Evolutionary conservation across 148 eudicot species (phyloP), one percentile per base, ranked within the genome.

Genomic region (Dysphania ambrosioides): DNA sequence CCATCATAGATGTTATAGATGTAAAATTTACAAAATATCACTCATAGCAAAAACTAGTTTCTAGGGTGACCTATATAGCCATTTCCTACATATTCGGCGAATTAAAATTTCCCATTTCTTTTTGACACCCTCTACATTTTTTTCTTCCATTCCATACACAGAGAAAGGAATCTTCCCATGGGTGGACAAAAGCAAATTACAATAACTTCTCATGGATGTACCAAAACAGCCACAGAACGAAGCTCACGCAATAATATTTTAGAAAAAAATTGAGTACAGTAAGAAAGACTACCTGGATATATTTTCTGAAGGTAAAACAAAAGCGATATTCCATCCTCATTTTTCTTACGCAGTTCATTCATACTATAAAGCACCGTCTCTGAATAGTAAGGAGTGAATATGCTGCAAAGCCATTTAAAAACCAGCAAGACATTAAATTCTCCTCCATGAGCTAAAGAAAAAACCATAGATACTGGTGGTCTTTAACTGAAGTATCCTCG

Each of bases 301-400:
- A 96, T 96, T 81, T 96, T 96, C 80, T 96, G 99, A 30, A 95
- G 93, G 78, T 96, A 96, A 85, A 96, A 96, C 78, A 96, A 83
- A 78, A 86, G 79, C 7, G 99, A 88, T 82, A 96, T 92, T 47
- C 97, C 97, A 83, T 96, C 99, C 85, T 96, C 99, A 84, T 96
- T 96, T 79, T 83, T 92, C 85, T 84, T 82, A 65, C 82, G 89
- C 63, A 96, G 93, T 74, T 96, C 99, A 73, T 83, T 53, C 82
- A 92, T 75, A 75, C 93, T 90, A 83, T 92, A 92, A 21, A 96
- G 97, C 77, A 96, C 99, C 40, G 77, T 86, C 86, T 96, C 99
- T 40, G 97, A 88, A 75, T 89, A 90, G 81, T 96, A 96, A 68
- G 99, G 99, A 77, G 99, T 96, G 74, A 96, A 96, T 60, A 96